Percentiles rank a stretch among this genome's conserved stretches.
Evolutionary conservation across 306 rosid genomes (phyloP).

Genomic region (Comarum palustre): DNA sequence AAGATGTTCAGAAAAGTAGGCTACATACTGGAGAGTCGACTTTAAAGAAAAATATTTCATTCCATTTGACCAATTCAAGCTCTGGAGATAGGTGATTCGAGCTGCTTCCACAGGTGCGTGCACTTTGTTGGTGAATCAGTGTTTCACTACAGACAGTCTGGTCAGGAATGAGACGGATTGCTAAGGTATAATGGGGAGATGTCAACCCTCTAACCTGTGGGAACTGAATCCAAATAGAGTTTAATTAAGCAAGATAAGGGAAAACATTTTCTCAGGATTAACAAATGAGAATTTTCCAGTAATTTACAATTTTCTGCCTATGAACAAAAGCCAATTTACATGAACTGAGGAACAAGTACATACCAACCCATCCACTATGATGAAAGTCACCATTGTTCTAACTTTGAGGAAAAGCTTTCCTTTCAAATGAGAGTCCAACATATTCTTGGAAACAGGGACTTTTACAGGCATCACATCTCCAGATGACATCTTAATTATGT

Average conservation of each 20-base stretch:
- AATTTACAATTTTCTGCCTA: background rate
- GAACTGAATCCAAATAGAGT: conserved; percentile 49
- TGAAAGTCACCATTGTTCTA: conserved; percentile 67
- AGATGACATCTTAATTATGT: conserved; percentile 71
- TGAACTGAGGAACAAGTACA: conserved; percentile 4
- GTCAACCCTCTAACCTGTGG: conserved; percentile 58
- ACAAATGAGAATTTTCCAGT: background rate
- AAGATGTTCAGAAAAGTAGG: background rate
- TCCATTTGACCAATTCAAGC: conserved; percentile 75
- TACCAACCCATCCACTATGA: conserved; percentile 83
- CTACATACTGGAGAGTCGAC: conserved; percentile 71
- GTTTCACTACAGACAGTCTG: conserved; percentile 39
- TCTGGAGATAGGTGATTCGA: conserved; percentile 51
- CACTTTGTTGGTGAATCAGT: conserved; percentile 70
- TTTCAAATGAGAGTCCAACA: conserved; percentile 82
- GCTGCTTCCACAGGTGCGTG: conserved; percentile 79
- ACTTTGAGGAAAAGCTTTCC: conserved; percentile 53
- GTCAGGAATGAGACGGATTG: conserved; percentile 67
- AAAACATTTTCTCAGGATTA: background rate
- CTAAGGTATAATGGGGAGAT: conserved; percentile 66
- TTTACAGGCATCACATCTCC: conserved; percentile 86
- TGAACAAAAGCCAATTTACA: background rate
- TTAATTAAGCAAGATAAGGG: conserved; percentile 6
- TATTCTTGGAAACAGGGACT: conserved; percentile 89
- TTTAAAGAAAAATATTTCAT: conserved; percentile 92